A percentile compares a stretch with the other conserved stretches of the same genome.
Conservation (phyloP, 225 moss, liverwort and hornwort genomes). For the Sphagnum tenellum region DNA sequence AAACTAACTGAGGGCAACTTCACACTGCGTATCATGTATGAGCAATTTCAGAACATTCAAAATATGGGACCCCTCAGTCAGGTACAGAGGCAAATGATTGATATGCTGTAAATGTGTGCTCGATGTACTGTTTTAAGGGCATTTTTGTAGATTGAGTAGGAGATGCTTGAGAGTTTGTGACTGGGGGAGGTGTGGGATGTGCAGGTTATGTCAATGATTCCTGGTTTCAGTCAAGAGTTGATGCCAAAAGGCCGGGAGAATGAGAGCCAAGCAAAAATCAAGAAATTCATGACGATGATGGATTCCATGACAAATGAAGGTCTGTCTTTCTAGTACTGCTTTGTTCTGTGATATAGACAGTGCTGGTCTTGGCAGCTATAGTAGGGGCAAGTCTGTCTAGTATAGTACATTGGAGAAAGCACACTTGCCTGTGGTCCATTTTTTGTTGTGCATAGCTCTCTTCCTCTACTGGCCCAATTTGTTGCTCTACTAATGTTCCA, state of each 20-base stretch:
- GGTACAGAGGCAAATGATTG: constrained; percentile 14
- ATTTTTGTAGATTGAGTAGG: too few relatives aligned
- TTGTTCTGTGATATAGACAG: too few relatives aligned
- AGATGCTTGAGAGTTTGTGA: neutral
- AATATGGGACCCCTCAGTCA: constrained; percentile 79
- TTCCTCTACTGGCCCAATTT: too few relatives aligned
- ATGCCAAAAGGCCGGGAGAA: constrained; percentile 95
- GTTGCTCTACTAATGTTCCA: too few relatives aligned
- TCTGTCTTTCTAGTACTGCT: constrained; percentile 5
- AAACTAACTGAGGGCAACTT: constrained; percentile 77
- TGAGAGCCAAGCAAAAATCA: constrained; percentile 73
- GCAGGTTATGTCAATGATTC: constrained; percentile 97
- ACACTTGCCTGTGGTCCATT: too few relatives aligned
- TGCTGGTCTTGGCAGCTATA: too few relatives aligned
- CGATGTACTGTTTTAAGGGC: too few relatives aligned
- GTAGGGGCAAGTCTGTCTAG: too few relatives aligned
- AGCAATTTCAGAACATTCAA: constrained; percentile 69
- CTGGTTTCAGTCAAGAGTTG: constrained; percentile 78
- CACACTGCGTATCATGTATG: constrained; percentile 79
- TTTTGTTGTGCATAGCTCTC: too few relatives aligned
- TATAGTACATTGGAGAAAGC: too few relatives aligned
- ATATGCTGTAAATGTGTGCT: too few relatives aligned
- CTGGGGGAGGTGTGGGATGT: constrained; percentile 7
- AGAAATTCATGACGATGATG: constrained; percentile 93
- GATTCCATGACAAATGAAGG: constrained; percentile 91